A percentile compares a stretch with the other conserved stretches of the same genome.
These are phyloP conservation scores for Anacardium occidentale DNA, from an alignment of 345 rosid species.

Conservation along the genomic window DNA sequence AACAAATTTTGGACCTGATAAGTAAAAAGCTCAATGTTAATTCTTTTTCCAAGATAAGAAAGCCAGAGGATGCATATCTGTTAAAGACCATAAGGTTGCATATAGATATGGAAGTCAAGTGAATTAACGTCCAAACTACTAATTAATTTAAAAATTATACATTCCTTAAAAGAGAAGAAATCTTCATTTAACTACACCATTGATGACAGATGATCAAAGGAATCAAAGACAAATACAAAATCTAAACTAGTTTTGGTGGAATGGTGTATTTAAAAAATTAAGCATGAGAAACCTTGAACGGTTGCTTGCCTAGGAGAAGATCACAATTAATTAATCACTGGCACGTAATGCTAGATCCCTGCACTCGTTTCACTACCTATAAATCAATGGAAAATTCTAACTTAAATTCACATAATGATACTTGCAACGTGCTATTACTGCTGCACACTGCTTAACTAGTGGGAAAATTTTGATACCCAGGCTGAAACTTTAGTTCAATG, in stretches of 20 bases:
- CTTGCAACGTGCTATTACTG: background rate
- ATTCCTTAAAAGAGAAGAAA: background rate
- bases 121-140: background rate
- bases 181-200: background rate
- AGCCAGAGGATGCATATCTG: background rate
- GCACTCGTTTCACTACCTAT: background rate
- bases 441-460: background rate
- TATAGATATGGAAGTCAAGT: background rate
- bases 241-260: background rate
- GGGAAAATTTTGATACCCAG: background rate
- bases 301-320: background rate
- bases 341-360: background rate
- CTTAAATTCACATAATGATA: background rate
- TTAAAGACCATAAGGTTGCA: background rate
- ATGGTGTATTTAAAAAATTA: background rate
- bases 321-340: background rate
- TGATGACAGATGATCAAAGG: no score
- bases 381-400: background rate
- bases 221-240: background rate
- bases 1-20: conserved; percentile 54
- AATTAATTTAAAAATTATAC: background rate
- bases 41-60: conserved; percentile 4
- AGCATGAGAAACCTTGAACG: background rate
- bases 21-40: conserved; percentile 21
- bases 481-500: background rate